Conservation (phyloP, 257 asterid genomes). For the Solanum tacnaense region DNA sequence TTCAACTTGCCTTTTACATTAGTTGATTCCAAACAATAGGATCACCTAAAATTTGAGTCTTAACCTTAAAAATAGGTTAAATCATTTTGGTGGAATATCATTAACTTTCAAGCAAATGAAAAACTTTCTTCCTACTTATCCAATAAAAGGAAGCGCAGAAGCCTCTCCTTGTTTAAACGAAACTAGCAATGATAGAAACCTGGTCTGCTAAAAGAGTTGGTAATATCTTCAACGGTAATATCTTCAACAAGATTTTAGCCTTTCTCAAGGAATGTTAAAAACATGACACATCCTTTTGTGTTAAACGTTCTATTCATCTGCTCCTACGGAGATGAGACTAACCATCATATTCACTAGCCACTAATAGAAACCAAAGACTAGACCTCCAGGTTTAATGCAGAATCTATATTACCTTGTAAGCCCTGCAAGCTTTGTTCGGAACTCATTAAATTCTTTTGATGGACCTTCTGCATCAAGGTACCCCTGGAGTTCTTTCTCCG, state of each 20-base stretch:
- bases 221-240: neutral
- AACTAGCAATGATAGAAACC: neutral
- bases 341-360: neutral
- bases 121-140: neutral
- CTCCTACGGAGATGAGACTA: neutral
- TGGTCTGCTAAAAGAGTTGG: neutral
- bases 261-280: neutral
- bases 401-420: constrained; percentile 58
- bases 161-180: neutral
- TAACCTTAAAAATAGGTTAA: neutral
- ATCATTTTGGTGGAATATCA: neutral
- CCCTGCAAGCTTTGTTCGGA: constrained; percentile 91
- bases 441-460: constrained; percentile 68
- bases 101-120: neutral
- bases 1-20: neutral
- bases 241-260: neutral
- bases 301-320: neutral
- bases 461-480: constrained; percentile 71
- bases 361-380: neutral
- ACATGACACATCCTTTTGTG: neutral
- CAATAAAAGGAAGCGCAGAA: neutral
- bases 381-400: neutral
- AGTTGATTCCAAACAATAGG: neutral
- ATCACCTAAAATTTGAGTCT: neutral
- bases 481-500: constrained; percentile 80